A percentile compares a stretch with the other conserved stretches of the same genome.
phyloP scores from a whole-genome alignment of 2,329 filamentous ascomycete genomes.

The Macrophomina tecta region DNA sequence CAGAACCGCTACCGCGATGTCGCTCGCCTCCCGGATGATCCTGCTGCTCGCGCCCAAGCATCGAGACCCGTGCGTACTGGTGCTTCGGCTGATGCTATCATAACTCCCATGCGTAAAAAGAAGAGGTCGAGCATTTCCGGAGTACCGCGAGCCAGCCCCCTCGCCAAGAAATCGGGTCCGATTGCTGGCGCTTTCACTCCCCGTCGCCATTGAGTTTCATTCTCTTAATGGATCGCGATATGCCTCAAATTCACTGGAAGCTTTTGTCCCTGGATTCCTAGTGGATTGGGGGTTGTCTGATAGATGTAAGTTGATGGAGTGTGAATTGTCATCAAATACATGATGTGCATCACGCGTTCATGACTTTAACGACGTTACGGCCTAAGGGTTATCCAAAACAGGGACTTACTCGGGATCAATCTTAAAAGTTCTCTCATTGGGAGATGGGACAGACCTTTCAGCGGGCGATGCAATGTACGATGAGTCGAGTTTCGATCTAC shows the following conservation, averaged over 20 bases:
- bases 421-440: slow-evolving; percentile 10
- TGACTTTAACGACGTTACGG: slow-evolving; percentile 27
- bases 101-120: slow-evolving; percentile 47
- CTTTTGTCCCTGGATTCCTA: not conserved
- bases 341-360: slow-evolving; percentile 3
- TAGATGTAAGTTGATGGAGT: slow-evolving; percentile 15
- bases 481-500: not conserved
- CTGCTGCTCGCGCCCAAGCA: slow-evolving; percentile 42
- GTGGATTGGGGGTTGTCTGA: not conserved
- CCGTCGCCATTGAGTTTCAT: slow-evolving; percentile 14
- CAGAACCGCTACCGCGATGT: slow-evolving; percentile 47
- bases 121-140: slow-evolving; percentile 5
- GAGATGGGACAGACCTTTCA: slow-evolving; percentile 15
- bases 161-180: slow-evolving; percentile 25
- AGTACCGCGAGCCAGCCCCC: slow-evolving; percentile 23
- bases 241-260: not conserved
- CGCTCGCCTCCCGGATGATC: slow-evolving; percentile 44
- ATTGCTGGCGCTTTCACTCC: slow-evolving; percentile 20
- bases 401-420: slow-evolving; percentile 1
- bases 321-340: not conserved
- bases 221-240: not conserved
- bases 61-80: slow-evolving; percentile 46
- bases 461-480: slow-evolving; percentile 6
- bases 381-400: slow-evolving; percentile 9
- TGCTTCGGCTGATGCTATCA: slow-evolving; percentile 47